Base-by-base conservation (phyloP, 257 asterid genomes). In the Solanum microdontum region DNA sequence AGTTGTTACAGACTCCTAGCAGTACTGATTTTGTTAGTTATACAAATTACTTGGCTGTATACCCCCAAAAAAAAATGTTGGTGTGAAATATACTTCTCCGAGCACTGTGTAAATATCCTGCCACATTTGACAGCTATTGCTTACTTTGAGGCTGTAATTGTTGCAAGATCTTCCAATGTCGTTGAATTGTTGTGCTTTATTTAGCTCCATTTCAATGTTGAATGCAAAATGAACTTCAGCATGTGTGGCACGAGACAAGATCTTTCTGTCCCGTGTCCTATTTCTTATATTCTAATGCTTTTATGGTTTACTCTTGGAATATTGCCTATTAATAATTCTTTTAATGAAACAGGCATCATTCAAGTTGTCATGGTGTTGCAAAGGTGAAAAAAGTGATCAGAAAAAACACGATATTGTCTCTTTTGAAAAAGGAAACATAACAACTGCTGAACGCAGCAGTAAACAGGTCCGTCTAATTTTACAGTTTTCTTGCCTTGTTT, bases 341-440 rank as follows among this genome's bases (percentile, higher is more conserved):
- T 74, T 87, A 24, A 87, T 88, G 92, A 55, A 55, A 51, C 90
- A 97, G 99, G 99, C 99, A 83, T 94, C 98, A 40, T 97, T 97
- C 92, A 95, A 94, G 92, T 91, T 97, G 33, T 92, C 99, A 79
- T 97, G 99, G 99, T 92, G 92, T 91, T 94, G 95, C 94, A 97
- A 97, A 88, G 99, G 98, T 84, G 98, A 95, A 79, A 95, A 93
- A 90, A 91, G 94, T 88, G 94, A 97, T 87, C 98, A 95, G 89
- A 95, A 95, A 93, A 97, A 94, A 88, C 99, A 94, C 64, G 98
- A 97, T 86, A 87, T 97, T 73, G 99, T 97, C 90, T 97, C 99
- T 60, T 97, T 97, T 89, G 99, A 95, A 88, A 94, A 92, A 92
- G 99, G 99, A 77, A 91, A 97, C 90, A 97, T 97, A 90, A 94